phyloP scores from a whole-genome alignment of 2,329 filamentous ascomycete genomes.

The Daldinia sp. region DNA sequence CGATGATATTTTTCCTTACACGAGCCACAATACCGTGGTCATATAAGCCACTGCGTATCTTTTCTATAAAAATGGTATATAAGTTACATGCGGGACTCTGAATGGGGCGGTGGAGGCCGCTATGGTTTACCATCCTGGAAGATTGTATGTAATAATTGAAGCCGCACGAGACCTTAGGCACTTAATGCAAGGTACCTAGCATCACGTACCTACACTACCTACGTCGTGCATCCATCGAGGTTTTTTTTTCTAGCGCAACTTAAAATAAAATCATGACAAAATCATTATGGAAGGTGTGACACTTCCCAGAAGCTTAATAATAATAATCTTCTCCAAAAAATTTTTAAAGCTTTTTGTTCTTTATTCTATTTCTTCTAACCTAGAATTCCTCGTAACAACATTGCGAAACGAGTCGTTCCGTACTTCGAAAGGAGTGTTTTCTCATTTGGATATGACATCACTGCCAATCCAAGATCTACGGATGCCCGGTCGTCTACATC shows the following conservation, averaged over 20 bases:
- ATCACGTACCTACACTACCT: too few relatives aligned
- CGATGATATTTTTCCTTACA: too few relatives aligned
- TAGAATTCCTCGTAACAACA: neutral
- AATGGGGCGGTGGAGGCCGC: too few relatives aligned
- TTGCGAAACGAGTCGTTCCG: neutral
- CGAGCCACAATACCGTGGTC: too few relatives aligned
- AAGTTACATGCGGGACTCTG: too few relatives aligned
- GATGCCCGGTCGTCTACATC: slow-evolving; percentile 12
- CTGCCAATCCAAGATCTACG: slow-evolving; percentile 22
- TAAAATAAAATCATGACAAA: neutral
- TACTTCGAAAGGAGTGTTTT: neutral
- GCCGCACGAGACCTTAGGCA: neutral
- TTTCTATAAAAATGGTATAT: too few relatives aligned
- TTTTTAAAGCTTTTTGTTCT: neutral
- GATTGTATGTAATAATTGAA: slow-evolving; percentile 4
- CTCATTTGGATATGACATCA: slow-evolving; percentile 25
- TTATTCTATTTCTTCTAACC: too few relatives aligned
- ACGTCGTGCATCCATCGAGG: neutral
- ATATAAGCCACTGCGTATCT: too few relatives aligned
- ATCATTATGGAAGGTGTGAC: neutral
- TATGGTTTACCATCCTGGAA: neutral
- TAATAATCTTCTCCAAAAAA: too few relatives aligned
- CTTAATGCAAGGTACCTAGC: neutral
- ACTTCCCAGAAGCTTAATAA: neutral
- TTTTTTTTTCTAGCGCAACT: neutral